A percentile compares a stretch with the other conserved stretches of the same genome.
These are phyloP conservation scores for Hortaea sp. DNA, from an alignment of 2,329 filamentous ascomycete species.

Conservation along the genomic window DNA sequence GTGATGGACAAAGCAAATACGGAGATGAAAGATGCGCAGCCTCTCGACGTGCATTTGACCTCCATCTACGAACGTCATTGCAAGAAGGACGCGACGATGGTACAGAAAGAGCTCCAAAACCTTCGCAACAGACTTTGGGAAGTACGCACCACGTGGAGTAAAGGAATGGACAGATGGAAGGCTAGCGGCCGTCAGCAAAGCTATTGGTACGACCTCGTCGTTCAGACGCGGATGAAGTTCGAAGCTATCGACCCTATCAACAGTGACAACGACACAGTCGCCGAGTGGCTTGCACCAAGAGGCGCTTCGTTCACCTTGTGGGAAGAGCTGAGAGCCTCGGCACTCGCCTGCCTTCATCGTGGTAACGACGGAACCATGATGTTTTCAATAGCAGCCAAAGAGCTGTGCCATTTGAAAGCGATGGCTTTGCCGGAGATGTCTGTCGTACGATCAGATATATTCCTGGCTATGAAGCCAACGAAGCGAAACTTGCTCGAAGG, in stretches of 20 bases:
- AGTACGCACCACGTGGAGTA: not conserved
- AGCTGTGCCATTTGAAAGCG: conserved; percentile 31
- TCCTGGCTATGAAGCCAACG: conserved; percentile 3
- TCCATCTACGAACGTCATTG: not conserved
- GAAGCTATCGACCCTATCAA: conserved; percentile 10
- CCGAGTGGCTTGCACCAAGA: conserved; percentile 13
- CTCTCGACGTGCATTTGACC: conserved; percentile 3
- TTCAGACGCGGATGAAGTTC: conserved; percentile 3
- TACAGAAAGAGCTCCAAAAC: not conserved
- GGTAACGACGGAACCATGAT: conserved; percentile 19
- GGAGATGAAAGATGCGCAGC: conserved; percentile 1
- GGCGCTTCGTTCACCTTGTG: conserved; percentile 23
- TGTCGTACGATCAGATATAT: not conserved
- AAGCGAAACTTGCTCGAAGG: not conserved
- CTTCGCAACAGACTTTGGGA: not conserved
- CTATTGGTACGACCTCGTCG: conserved; percentile 4
- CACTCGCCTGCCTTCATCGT: conserved; percentile 25
- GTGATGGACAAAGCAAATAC: conserved; percentile 2
- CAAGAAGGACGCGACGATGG: not conserved
- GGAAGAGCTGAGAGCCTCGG: conserved; percentile 38
- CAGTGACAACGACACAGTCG: conserved; percentile 4
- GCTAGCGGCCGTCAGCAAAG: not conserved
- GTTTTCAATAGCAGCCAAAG: conserved; percentile 30
- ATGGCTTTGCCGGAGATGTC: not conserved
- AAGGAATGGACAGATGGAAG: too few species aligned